Base-by-base conservation (phyloP, 371 early-diverging fungal species). In the Coemansia sp. region DNA sequence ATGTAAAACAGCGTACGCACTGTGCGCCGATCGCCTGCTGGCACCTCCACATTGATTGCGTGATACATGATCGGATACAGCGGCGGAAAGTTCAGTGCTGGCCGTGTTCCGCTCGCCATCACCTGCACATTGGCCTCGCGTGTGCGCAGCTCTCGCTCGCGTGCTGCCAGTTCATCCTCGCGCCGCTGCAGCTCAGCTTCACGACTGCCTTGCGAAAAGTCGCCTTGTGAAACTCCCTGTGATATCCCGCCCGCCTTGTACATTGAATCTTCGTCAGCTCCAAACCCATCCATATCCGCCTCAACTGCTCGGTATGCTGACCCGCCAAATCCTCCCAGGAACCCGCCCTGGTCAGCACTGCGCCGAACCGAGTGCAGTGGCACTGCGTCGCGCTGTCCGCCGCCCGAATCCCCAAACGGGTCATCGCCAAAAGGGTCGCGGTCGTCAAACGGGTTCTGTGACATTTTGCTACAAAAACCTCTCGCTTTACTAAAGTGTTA, bases 31-130 rank as follows among this genome's bases (percentile, higher is more conserved):
- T 88, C 86, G 21, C 86, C 80, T 14, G 82, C 81, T 5, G 93
- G 91, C 50, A 94, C 91, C 75, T 93, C 93, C 5, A 65, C 68
- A 2, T 86, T 82, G 65, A 91, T 93, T 67, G 91, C 86, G 68
- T 92, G 86, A 79, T 92, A 92, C 80, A 93, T 85, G 65, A 93
- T 75, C 6, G 93, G 93, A 55, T 90, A 92, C 68, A 92, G 90
- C 26, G 91, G 91, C 1, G 94, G 94, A 67, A 92, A 90, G 71
- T 92, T 93, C 80, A 91, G 91, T 57, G 90, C 87, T 25, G 86
- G 88, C 37, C 88, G 77, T n/a, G 80, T 61, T 1, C 84, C 84
- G 28, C 73, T 79, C 2, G 80, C 80, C 56, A 82, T 68, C 20
- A 67, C 69, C 30, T 78, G 66, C 64, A 86, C 61, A 23, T 75